Evolutionary conservation across 2,329 filamentous ascomycete species (phyloP), one percentile per base, ranked within the genome.

Genomic region (Colletotrichum nymphaeae): DNA sequence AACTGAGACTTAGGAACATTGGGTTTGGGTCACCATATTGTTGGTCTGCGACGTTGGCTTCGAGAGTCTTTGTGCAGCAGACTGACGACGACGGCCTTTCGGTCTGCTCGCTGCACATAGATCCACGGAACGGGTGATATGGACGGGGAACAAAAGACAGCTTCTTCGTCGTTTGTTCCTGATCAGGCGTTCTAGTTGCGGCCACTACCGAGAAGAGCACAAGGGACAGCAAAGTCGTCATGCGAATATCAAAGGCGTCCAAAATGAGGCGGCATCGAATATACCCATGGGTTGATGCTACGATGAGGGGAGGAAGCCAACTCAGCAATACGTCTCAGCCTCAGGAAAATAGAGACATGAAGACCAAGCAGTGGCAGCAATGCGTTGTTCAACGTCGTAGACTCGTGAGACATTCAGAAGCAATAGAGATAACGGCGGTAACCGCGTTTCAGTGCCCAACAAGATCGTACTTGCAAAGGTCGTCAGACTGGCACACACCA

Each of bases 401-500:
- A 35, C 60, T 19, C 35, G 19, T 57, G 26, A 11, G 16, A n/a
- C 57, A 62, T 32, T 32, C 46, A 74, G 76, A 78, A 77, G 79
- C 76, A 78, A 77, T 80, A 80, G 80, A 80, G 80, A 80, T 81
- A 80, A 81, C 80, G 83, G 84, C 82, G 83, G 83, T 78, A 84
- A 83, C 72, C 81, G 83, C 82, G 84, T 81, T 81, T 85, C 83
- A 80, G 78, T 86, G 83, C 86, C 86, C 86, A 88, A 88, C 86
- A 80, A 81, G 79, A 81, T 79, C n/a, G 32, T 46, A 72, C 74
- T 78, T 78, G 78, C 74, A 75, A 81, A 78, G 16, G 78, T 79
- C 79, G 80, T 83, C 81, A 79, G 81, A 80, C 81, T 76, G 76
- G 77, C 77, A 81, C 79, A 79, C 79, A 4, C 26, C 58, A 72